Evolutionary conservation across 2,329 filamentous ascomycete genomes (phyloP).

Genomic region (Fragosphaeria purpurea): DNA sequence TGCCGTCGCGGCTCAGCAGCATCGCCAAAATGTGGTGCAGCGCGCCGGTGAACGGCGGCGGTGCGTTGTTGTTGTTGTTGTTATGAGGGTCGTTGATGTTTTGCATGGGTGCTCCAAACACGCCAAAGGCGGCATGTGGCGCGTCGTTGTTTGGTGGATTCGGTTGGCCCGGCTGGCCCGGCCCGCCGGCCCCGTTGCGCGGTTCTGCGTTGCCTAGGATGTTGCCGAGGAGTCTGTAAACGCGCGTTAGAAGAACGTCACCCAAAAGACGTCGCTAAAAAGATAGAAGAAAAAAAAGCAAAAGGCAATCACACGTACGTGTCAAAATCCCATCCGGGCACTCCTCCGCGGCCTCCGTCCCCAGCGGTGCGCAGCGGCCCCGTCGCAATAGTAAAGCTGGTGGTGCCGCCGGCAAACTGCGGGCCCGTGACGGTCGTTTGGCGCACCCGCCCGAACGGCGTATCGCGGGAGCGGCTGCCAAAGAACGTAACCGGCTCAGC

Average conservation of each 20-base stretch:
- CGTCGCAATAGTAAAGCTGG: constrained; percentile 40
- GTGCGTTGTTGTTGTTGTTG: constrained; percentile 5
- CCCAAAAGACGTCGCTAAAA: too few relatives aligned
- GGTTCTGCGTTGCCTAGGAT: constrained; percentile 26
- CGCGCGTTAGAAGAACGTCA: constrained; percentile 3
- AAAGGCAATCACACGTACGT: constrained; percentile 27
- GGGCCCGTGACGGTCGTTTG: constrained; percentile 28
- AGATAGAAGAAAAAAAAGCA: constrained; percentile 3
- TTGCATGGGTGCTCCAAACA: too few relatives aligned
- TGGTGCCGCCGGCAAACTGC: constrained; percentile 27
- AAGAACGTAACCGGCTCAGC: too few relatives aligned
- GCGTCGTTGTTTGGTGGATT: too few relatives aligned
- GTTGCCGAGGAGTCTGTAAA: constrained; percentile 34
- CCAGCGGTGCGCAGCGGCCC: constrained; percentile 20
- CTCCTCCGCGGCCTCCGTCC: constrained; percentile 2
- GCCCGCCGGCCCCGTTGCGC: constrained; percentile 5
- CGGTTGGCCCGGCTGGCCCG: too few relatives aligned
- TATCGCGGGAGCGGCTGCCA: neutral
- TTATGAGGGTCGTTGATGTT: too few relatives aligned
- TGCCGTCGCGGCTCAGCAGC: constrained; percentile 42
- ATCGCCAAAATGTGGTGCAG: constrained; percentile 43
- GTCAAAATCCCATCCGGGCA: constrained; percentile 27
- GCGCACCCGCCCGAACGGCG: constrained; percentile 17
- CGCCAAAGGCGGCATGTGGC: too few relatives aligned
- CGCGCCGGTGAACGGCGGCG: constrained; percentile 25